A percentile compares a stretch with the other conserved stretches of the same genome.
These are phyloP conservation scores for Suillus variegatus DNA, from an alignment of 768 basidiomycete genomes.

Conservation along the genomic window DNA sequence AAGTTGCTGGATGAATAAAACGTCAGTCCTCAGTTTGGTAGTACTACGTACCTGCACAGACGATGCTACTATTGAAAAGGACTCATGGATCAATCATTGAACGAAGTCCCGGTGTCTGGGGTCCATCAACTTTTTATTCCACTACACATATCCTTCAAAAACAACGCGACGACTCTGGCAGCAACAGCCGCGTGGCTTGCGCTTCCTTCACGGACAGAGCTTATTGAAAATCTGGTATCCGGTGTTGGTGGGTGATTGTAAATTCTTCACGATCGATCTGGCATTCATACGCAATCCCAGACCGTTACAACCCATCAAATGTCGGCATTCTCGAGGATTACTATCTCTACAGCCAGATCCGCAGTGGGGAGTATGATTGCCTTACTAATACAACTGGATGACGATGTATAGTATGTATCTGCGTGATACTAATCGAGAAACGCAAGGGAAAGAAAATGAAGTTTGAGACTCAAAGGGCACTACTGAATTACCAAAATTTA, in stretches of 20 bases:
- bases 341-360: conserved; percentile 95
- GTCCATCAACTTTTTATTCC: conserved; percentile 3
- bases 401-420: too few species aligned
- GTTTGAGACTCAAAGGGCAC: background rate
- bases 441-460: background rate
- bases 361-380: conserved; percentile 20
- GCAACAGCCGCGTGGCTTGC: conserved; percentile 65
- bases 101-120: conserved; percentile 11
- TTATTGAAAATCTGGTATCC: conserved; percentile 89
- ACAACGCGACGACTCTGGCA: conserved; percentile 19
- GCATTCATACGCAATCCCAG: conserved; percentile 40
- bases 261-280: background rate
- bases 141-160: conserved; percentile 15
- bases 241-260: conserved; percentile 69
- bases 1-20: background rate
- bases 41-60: background rate
- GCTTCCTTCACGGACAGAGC: conserved; percentile 78
- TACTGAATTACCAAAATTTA: too few species aligned
- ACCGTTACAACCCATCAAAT: conserved; percentile 97
- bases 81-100: background rate
- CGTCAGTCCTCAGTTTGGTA: background rate
- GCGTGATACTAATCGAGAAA: background rate
- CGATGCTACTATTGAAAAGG: background rate
- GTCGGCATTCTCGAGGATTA: conserved; percentile 91
- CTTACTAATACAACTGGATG: too few species aligned